Percentiles rank a stretch among this genome's conserved stretches.
Conservation (phyloP, 2,329 filamentous ascomycete genomes). For the Aotearoamyces nothofagi region DNA sequence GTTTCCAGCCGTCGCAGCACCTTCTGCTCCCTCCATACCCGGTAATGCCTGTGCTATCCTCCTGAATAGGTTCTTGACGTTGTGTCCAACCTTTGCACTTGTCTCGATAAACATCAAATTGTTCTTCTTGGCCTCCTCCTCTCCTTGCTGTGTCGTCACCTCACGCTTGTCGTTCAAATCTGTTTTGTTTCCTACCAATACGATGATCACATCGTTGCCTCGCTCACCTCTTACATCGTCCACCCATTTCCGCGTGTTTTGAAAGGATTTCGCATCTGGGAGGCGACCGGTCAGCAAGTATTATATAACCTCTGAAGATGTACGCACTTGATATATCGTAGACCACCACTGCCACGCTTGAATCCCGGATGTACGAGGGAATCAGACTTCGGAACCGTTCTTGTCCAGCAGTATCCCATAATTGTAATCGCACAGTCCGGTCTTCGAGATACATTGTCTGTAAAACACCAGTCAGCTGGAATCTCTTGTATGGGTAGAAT, state of each 20-base stretch:
- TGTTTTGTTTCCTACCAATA: constrained; percentile 97
- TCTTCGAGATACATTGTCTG: constrained; percentile 99
- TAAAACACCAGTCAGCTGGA: constrained; percentile 9
- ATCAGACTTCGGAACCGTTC: constrained; percentile 95
- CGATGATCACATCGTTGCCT: constrained; percentile 97
- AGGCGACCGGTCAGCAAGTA: not conserved
- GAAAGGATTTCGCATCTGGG: constrained; percentile 81
- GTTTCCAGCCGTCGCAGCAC: constrained; percentile 52
- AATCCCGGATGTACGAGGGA: constrained; percentile 96
- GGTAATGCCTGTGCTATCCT: constrained; percentile 95
- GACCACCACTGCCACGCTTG: constrained; percentile 92
- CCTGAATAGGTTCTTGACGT: constrained; percentile 94
- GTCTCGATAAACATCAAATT: constrained; percentile 99
- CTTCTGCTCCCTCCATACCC: constrained; percentile 87
- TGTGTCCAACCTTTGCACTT: constrained; percentile 92
- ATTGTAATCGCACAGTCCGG: constrained; percentile 87
- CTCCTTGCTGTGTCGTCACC: constrained; percentile 89
- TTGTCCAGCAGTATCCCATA: constrained; percentile 97
- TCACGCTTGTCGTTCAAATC: constrained; percentile 97
- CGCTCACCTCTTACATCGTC: constrained; percentile 94
- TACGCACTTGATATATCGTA: constrained; percentile 85
- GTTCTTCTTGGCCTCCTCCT: constrained; percentile 96
- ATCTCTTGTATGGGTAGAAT: constrained; percentile 1
- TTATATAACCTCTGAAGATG: too few species aligned
- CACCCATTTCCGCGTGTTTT: constrained; percentile 99